These are phyloP conservation scores for Penicillium lividum DNA, from an alignment of 495 filamentous ascomycete species.

Conservation along the genomic window DNA sequence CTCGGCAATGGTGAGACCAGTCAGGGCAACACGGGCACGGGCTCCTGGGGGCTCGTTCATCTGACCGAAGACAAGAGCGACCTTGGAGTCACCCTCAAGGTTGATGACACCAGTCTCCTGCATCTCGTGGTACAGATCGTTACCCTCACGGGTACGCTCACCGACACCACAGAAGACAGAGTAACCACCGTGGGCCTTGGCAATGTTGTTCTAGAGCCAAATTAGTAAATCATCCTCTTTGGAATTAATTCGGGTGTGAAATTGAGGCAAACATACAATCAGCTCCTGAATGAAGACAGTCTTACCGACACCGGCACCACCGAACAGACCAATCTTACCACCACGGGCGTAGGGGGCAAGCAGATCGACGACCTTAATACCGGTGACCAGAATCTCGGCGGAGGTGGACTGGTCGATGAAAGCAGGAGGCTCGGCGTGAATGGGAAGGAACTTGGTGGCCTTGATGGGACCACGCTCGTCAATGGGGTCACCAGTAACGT, in stretches of 20 bases:
- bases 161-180: constrained; percentile 99
- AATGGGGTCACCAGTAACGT: constrained; percentile 99
- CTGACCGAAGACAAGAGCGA: constrained; percentile 98
- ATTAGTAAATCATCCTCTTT: neutral
- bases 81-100: constrained; percentile 98
- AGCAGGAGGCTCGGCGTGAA: constrained; percentile 87
- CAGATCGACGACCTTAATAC: constrained; percentile 99
- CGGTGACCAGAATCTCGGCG: constrained; percentile 95
- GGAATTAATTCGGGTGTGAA: neutral
- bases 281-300: constrained; percentile 99
- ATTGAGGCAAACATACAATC: constrained; percentile 62
- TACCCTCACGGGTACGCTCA: constrained; percentile 99
- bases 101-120: constrained; percentile 99
- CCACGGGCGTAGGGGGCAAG: constrained; percentile 99
- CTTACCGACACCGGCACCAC: constrained; percentile 99
- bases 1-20: constrained; percentile 86
- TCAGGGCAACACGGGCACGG: constrained; percentile 99
- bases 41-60: constrained; percentile 99
- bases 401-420: constrained; percentile 94
- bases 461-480: constrained; percentile 99
- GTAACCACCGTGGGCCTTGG: constrained; percentile 99
- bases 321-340: constrained; percentile 99
- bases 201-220: constrained; percentile 85
- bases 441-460: constrained; percentile 78
- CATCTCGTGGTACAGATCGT: constrained; percentile 99